Base-by-base conservation (phyloP, 352 stramenopile genomes). In the Globisporangium parvum region DNA sequence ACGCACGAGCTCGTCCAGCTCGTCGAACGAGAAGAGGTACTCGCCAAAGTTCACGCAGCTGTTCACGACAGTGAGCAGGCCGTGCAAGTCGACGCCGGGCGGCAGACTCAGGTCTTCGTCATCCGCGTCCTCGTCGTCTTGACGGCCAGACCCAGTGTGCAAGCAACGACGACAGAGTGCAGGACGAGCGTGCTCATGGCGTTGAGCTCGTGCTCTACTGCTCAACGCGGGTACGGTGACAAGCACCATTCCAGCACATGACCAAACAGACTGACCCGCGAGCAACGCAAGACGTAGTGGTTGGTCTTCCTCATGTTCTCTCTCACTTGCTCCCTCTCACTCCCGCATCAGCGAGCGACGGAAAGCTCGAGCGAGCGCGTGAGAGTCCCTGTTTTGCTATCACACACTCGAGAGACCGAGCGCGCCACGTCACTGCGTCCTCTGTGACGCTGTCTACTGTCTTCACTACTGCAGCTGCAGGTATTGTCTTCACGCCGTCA, bases 1-100 rank as follows among this genome's bases (percentile, higher is more conserved):
- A 31, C 69, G 79, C 44, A 87, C 77, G 49, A 91, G 65, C 48
- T 91, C 75, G 42, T 73, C 70, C 14, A 91, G 59, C 47, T 88
- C 78, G 3, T 77, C 63, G 12, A 57, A 62, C 17, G 60, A 65
- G 56, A 88, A 91, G 18, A 73, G 61, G 23, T 60, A 67, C 48
- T 78, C 69, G 15, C 69, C 69, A 42, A 66, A 60, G 56, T 64
- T 65, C 48, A 78, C 57, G 28, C 69, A 73, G 39, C 49, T 69
- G 59, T 78, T 78, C 23, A 69, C 58, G 40, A 78, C 65, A 18
- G 58, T 31, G 21, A 70, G 50, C 18, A 78, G 55, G 33, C 53
- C 48, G 8, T 47, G 42, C 42, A 78, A 51, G 60, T 70, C 58
- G 17, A 55, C 24, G 23, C 60, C 47, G 23, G 65, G 28, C 24